A percentile compares a stretch with the other conserved stretches of the same genome.
Evolutionary conservation across 2,329 filamentous ascomycete genomes (phyloP).

Genomic region (Moelleriella libera): DNA sequence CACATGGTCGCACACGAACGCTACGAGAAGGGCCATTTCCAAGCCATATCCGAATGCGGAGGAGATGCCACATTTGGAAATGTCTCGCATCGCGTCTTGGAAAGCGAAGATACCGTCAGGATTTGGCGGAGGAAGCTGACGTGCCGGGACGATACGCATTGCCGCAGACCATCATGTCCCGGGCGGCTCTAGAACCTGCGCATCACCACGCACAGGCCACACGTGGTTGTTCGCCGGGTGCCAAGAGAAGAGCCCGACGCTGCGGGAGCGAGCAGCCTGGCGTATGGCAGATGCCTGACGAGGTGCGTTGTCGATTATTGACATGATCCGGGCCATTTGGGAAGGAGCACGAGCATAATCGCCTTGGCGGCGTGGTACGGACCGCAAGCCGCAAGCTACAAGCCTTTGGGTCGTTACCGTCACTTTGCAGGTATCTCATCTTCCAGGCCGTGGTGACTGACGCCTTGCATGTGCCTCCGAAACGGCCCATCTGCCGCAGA

Average conservation of each 20-base stretch:
- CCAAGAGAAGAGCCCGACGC: constrained; percentile 9
- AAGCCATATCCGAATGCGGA: constrained; percentile 24
- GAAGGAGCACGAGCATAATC: constrained; percentile 18
- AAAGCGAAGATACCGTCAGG: constrained; percentile 18
- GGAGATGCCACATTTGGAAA: constrained; percentile 25
- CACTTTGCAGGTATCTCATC: constrained; percentile 26
- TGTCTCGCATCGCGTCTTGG: constrained; percentile 23
- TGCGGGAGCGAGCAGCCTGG: constrained; percentile 8
- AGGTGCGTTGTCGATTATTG: constrained; percentile 25
- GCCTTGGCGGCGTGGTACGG: constrained; percentile 28
- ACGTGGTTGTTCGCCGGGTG: constrained; percentile 26
- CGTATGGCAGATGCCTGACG: constrained; percentile 18
- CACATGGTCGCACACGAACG: constrained; percentile 28
- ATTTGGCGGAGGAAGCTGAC: constrained; percentile 15
- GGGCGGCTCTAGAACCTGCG: constrained; percentile 28
- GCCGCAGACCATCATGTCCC: constrained; percentile 26
- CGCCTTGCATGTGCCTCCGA: constrained; percentile 31
- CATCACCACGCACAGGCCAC: constrained; percentile 32
- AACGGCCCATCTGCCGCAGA: constrained; percentile 22
- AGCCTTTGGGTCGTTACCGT: background rate
- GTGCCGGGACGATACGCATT: constrained; percentile 22
- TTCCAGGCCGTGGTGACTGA: constrained; percentile 36
- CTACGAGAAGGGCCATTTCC: constrained; percentile 29
- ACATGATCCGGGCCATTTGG: constrained; percentile 23
- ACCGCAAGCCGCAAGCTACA: constrained; percentile 10